phyloP scores from a whole-genome alignment of 108 stramenopile species.

The Cylindrotheca fusiformis region DNA sequence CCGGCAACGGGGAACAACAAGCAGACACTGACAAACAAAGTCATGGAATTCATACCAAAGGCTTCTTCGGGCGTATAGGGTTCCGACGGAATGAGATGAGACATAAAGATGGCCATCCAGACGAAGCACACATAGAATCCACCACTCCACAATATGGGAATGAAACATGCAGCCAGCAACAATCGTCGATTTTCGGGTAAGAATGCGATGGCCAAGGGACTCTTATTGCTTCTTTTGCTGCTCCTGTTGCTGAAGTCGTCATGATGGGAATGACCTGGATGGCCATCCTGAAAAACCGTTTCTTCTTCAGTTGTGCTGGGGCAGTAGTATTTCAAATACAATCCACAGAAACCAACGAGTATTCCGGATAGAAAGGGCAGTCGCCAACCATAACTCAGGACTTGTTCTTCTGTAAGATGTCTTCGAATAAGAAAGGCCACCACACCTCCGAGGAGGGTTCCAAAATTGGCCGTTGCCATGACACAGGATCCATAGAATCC shows the following conservation, averaged over 20 bases:
- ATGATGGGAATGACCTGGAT: no score
- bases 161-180: conserved; percentile 43
- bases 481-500: conserved; percentile 65
- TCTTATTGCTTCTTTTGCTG: no score
- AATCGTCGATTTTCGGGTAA: conserved; percentile 47
- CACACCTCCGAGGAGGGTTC: conserved; percentile 59
- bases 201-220: conserved; percentile 54
- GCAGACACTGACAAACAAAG: conserved; percentile 49
- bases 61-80: conserved; percentile 26
- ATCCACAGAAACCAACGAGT: conserved; percentile 46
- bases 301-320: conserved; percentile 7
- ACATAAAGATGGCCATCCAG: conserved; percentile 70
- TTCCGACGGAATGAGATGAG: neutral
- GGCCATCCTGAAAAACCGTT: neutral
- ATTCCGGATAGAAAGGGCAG: conserved; percentile 73
- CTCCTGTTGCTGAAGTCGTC: neutral
- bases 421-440: conserved; percentile 49
- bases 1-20: conserved; percentile 56
- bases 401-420: conserved; percentile 54
- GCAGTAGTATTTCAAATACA: conserved; percentile 47
- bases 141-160: conserved; percentile 61
- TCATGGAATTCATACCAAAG: conserved; percentile 60
- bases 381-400: conserved; percentile 63
- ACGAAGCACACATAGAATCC: conserved; percentile 65
- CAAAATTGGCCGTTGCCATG: conserved; percentile 53